Percentiles rank a stretch among this genome's conserved stretches.
Conservation (phyloP, 257 asterid species). For the Phtheirospermum japonicum region DNA sequence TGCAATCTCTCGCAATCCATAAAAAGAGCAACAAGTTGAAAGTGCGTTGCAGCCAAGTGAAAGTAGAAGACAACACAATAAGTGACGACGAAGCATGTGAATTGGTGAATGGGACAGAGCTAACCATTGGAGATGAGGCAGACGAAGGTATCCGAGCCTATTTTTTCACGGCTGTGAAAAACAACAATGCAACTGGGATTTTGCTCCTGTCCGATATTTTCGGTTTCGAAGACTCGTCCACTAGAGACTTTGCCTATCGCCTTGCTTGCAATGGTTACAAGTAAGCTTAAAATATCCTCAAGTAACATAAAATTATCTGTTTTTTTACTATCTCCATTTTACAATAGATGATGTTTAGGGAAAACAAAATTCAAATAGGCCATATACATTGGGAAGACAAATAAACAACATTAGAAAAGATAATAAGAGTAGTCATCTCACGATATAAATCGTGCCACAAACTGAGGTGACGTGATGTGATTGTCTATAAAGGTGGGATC, state of each 20-base stretch:
- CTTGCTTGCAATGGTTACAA: constrained; percentile 85
- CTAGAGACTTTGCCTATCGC: constrained; percentile 75
- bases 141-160: constrained; percentile 43
- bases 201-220: constrained; percentile 73
- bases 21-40: constrained; percentile 25
- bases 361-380: too few relatives aligned
- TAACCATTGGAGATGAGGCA: constrained; percentile 64
- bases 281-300: constrained; percentile 28
- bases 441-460: too few relatives aligned
- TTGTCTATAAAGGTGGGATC: too few relatives aligned
- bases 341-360: too few relatives aligned
- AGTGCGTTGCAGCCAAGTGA: constrained; percentile 42
- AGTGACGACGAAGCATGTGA: constrained; percentile 53
- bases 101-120: constrained; percentile 62
- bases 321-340: too few relatives aligned
- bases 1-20: constrained; percentile 21
- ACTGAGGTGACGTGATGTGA: too few relatives aligned
- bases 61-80: constrained; percentile 42
- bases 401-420: too few relatives aligned
- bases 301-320: too few relatives aligned
- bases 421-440: too few relatives aligned
- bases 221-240: constrained; percentile 70
- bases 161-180: constrained; percentile 72
- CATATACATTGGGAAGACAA: too few relatives aligned
- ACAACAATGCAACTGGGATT: constrained; percentile 75